Evolutionary conservation across 257 asterid species (phyloP).

Genomic region (Leonotis leonurus): DNA sequence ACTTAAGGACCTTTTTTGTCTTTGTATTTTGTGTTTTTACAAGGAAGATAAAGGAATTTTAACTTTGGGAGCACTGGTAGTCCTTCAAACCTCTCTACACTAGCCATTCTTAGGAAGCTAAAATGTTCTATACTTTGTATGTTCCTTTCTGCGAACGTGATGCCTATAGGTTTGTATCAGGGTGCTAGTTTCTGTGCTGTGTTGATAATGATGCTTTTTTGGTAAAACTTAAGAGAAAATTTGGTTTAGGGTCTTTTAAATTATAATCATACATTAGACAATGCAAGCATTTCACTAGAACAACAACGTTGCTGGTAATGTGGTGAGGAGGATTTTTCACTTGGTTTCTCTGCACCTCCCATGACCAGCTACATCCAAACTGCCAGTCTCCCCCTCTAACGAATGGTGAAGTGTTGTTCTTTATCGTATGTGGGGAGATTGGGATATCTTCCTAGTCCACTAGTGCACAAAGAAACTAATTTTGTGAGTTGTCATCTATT

Average conservation of each 20-base stretch:
- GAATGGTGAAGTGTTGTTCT: constrained; percentile 13
- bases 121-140: background rate
- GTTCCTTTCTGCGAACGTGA: background rate
- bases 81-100: background rate
- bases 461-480: background rate
- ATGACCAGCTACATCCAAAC: constrained; percentile 35
- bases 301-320: constrained; percentile 34
- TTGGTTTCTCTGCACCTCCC: constrained; percentile 40
- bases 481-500: constrained; percentile 3
- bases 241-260: background rate
- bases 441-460: constrained; percentile 15
- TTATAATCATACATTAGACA: background rate
- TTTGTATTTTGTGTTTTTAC: background rate
- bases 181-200: background rate
- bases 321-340: constrained; percentile 33
- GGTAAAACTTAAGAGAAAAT: background rate
- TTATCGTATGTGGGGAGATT: constrained; percentile 26
- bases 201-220: constrained; percentile 4
- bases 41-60: background rate
- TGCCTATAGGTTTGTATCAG: background rate
- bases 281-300: background rate
- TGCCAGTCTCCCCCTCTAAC: constrained; percentile 30
- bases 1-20: background rate
- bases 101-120: background rate
- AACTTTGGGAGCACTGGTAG: background rate